Percentiles rank a stretch among this genome's conserved stretches.
These are phyloP conservation scores for Scutellaria galericulata DNA, from an alignment of 257 asterid species.

Conservation along the genomic window DNA sequence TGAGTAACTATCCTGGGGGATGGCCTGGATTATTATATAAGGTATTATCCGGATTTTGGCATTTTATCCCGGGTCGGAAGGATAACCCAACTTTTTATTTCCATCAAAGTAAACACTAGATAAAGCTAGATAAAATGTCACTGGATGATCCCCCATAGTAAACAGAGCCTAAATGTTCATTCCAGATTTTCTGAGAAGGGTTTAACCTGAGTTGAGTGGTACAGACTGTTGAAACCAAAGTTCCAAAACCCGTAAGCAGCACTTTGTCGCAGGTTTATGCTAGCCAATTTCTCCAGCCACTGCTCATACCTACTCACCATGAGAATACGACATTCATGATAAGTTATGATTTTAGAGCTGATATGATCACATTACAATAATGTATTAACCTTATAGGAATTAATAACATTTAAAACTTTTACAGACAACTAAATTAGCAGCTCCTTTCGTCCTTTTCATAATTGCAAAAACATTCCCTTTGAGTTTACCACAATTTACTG, in stretches of 20 bases:
- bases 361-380: constrained; percentile 10
- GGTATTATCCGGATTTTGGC: too few species aligned
- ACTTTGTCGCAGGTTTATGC: constrained; percentile 84
- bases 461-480: not conserved
- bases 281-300: constrained; percentile 86
- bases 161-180: not conserved
- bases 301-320: constrained; percentile 55
- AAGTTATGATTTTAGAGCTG: constrained; percentile 25
- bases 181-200: constrained; percentile 26
- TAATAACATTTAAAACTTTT: constrained; percentile 10
- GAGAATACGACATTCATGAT: constrained; percentile 24
- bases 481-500: not conserved
- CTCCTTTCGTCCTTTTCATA: not conserved
- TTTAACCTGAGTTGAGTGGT: constrained; percentile 90
- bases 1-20: too few species aligned
- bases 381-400: not conserved
- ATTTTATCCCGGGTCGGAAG: too few species aligned
- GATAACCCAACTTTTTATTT: too few species aligned
- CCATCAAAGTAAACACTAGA: too few species aligned
- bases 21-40: too few species aligned
- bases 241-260: constrained; percentile 98
- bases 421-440: not conserved
- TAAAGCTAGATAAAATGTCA: too few species aligned
- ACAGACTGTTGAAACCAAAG: constrained; percentile 81
- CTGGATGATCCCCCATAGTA: too few species aligned